phyloP scores from a whole-genome alignment of 257 asterid genomes.

The Nicotiana obtusifolia region DNA sequence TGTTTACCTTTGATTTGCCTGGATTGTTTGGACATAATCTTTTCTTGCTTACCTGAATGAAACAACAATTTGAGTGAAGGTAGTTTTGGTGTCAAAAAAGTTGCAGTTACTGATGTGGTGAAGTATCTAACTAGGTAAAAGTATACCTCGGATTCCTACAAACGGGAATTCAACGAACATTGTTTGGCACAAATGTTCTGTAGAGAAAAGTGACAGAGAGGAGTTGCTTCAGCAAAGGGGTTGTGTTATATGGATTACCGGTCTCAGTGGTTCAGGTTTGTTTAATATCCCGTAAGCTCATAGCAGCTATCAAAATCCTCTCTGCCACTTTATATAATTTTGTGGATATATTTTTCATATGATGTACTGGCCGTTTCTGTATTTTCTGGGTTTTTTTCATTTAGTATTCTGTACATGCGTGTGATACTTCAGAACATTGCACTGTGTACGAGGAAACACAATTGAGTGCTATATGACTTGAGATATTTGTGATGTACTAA shows the following conservation, averaged over 20 bases:
- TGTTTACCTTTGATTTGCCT: neutral
- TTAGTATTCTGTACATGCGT: neutral
- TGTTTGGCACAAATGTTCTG: conserved; percentile 88
- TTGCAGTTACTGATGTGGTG: neutral
- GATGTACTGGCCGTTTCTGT: neutral
- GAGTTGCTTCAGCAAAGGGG: conserved; percentile 92
- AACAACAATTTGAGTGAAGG: neutral
- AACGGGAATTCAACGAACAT: conserved; percentile 77
- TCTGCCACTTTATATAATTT: neutral
- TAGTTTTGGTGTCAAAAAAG: neutral
- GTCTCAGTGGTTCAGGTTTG: conserved; percentile 99
- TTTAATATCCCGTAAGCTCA: conserved; percentile 1
- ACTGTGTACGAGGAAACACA: neutral
- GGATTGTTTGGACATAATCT: neutral
- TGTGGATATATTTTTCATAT: neutral
- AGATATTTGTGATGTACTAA: too few relatives aligned
- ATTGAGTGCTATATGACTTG: too few relatives aligned
- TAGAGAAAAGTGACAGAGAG: conserved; percentile 71
- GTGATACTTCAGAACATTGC: neutral
- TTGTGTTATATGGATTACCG: conserved; percentile 96
- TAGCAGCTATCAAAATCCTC: neutral
- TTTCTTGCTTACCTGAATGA: neutral
- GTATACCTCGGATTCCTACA: conserved; percentile 30
- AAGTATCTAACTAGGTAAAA: conserved; percentile 38
- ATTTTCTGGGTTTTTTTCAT: neutral